Evolutionary conservation across 2,329 filamentous ascomycete genomes (phyloP), one percentile per base, ranked within the genome.

Genomic region (Magnaporthales sp.): DNA sequence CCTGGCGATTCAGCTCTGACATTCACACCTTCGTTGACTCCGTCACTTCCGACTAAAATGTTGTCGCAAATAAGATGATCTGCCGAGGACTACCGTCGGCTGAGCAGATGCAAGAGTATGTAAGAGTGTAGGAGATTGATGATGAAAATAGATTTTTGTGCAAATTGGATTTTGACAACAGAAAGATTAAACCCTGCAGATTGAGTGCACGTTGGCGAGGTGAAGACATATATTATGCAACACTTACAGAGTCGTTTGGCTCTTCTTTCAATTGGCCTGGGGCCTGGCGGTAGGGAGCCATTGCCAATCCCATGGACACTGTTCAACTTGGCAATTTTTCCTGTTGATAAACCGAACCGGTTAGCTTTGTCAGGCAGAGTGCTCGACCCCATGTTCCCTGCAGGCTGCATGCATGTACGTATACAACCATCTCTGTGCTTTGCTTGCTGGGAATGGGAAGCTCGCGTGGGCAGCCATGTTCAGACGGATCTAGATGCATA

Each of bases 231-330:
- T 68, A 38, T 54, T n/a, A n/a, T 30, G 24, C 26, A 66, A 66
- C 72, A 78, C 79, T 79, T 70, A 81, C 79, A 71, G 77, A 73
- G 69, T 80, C 79, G 69, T 74, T 73, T 51, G 77, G 76, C 71
- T 81, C 79, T 70, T 80, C 79, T 71, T 81, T 80, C 68, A 77
- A 79, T 63, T 77, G 75, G 74, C 76, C 75, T 66, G 78, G 73
- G 72, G 75, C 77, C 76, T 80, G 79, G 70, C 78, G 78, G 70
- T 79, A 78, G 70, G 79, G 78, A 70, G 78, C 78, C 80, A 81
- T 81, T 71, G 78, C 78, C 72, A 78, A 77, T 73, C 78, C 76
- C 78, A 80, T 80, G 58, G 31, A 67, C 65, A 27, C 63, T 56
- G 26, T 38, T 29, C 29, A 26, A 6, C 29, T 60, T 58, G 54